Evolutionary conservation across 2,329 filamentous ascomycete species (phyloP).

Genomic region (Fusarium multiceps): DNA sequence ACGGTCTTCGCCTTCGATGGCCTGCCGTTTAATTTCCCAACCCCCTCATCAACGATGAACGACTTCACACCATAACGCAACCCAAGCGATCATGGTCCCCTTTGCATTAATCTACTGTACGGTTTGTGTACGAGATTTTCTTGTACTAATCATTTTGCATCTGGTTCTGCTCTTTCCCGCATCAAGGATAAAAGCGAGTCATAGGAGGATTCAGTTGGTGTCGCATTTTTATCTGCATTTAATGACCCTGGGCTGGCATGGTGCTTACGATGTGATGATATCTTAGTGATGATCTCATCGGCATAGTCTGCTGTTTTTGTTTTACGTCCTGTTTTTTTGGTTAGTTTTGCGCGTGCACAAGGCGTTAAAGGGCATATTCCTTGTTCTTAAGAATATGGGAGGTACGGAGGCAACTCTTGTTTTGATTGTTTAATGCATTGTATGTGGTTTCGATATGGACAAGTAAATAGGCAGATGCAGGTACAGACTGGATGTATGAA

Average conservation of each 20-base stretch:
- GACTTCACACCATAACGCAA: neutral
- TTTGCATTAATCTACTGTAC: slow-evolving; percentile 11
- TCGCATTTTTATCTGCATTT: slow-evolving; percentile 22
- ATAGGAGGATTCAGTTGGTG: slow-evolving; percentile 1
- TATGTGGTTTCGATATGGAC: neutral
- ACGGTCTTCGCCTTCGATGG: slow-evolving; percentile 81
- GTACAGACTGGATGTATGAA: slow-evolving; percentile 19
- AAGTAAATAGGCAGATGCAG: slow-evolving; percentile 33
- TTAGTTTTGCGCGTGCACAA: slow-evolving; percentile 22
- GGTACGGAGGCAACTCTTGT: slow-evolving; percentile 25
- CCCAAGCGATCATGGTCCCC: neutral
- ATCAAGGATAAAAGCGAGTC: slow-evolving; percentile 7
- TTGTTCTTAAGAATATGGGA: slow-evolving; percentile 20
- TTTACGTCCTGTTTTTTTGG: neutral
- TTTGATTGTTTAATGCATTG: slow-evolving; percentile 18
- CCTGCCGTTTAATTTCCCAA: slow-evolving; percentile 52
- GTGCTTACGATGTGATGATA: slow-evolving; percentile 38
- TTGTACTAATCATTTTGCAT: slow-evolving; percentile 29
- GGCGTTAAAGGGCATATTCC: slow-evolving; percentile 27
- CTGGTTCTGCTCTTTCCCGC: slow-evolving; percentile 6
- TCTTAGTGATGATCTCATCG: slow-evolving; percentile 34
- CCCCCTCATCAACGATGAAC: neutral
- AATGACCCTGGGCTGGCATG: slow-evolving; percentile 13
- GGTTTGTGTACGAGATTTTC: slow-evolving; percentile 15
- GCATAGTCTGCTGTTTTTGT: slow-evolving; percentile 18